Conservation (phyloP, 2,329 filamentous ascomycete genomes). For the Teratosphaeria zuluensis region DNA sequence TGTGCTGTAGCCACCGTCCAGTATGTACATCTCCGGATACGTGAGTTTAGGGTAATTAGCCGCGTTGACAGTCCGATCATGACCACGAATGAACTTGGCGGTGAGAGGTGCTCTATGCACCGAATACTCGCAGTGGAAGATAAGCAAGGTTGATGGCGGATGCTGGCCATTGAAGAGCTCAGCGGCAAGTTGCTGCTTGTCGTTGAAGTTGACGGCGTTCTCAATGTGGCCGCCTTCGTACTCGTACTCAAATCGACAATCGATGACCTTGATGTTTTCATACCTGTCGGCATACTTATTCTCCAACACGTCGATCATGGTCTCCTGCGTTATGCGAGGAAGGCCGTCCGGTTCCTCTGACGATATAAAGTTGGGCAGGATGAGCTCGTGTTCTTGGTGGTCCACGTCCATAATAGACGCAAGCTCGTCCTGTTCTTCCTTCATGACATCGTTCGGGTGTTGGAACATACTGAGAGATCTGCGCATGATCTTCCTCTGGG, state of each 20-base stretch:
- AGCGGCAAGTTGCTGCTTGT: slow-evolving; percentile 76
- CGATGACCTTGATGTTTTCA: slow-evolving; percentile 76
- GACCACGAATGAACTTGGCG: slow-evolving; percentile 83
- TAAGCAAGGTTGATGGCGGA: slow-evolving; percentile 64
- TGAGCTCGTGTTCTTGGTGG: slow-evolving; percentile 56
- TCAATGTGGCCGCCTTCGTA: slow-evolving; percentile 94
- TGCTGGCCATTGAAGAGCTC: slow-evolving; percentile 63
- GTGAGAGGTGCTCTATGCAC: slow-evolving; percentile 92
- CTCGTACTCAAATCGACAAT: slow-evolving; percentile 98
- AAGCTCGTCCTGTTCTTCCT: slow-evolving; percentile 58
- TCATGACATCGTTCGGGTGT: slow-evolving; percentile 77
- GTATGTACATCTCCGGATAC: slow-evolving; percentile 96
- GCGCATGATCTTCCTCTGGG: slow-evolving; percentile 79
- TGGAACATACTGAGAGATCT: slow-evolving; percentile 98
- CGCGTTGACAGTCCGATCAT: slow-evolving; percentile 76
- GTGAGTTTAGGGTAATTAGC: slow-evolving; percentile 79
- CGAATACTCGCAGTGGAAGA: slow-evolving; percentile 98
- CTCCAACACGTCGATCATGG: slow-evolving; percentile 77
- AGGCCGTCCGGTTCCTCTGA: slow-evolving; percentile 77
- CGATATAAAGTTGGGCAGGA: slow-evolving; percentile 73
- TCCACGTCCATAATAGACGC: slow-evolving; percentile 79
- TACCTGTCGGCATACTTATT: slow-evolving; percentile 69
- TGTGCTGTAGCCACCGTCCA: slow-evolving; percentile 89
- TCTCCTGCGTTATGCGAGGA: slow-evolving; percentile 73
- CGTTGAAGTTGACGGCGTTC: slow-evolving; percentile 89